These are phyloP conservation scores for Tillandsia leiboldiana DNA, from an alignment of 176 grass and related monocot species.

Conservation along the genomic window DNA sequence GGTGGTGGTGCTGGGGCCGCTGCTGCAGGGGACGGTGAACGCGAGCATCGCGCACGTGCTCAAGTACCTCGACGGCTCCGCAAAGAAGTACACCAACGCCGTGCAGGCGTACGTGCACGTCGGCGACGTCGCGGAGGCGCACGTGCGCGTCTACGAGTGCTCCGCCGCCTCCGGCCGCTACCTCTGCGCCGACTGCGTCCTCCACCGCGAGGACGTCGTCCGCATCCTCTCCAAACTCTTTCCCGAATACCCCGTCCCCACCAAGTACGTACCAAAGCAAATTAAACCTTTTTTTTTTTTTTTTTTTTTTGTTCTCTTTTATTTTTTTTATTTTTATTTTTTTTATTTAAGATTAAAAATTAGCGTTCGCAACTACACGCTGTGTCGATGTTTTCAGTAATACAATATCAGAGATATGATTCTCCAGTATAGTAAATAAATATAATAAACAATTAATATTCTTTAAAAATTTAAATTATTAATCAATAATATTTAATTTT, in stretches of 20 bases:
- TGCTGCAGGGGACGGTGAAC: conserved; percentile 61
- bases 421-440: too few species aligned
- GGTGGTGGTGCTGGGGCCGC: conserved; percentile 61
- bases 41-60: conserved; percentile 65
- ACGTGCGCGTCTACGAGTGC: conserved; percentile 57
- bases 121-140: conserved; percentile 55
- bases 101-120: conserved; percentile 88
- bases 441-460: too few species aligned
- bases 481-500: too few species aligned
- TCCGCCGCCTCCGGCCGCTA: conserved; percentile 40
- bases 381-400: too few species aligned
- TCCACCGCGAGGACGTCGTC: conserved; percentile 70
- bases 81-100: conserved; percentile 52
- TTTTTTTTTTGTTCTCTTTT: too few species aligned
- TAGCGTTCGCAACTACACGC: too few species aligned
- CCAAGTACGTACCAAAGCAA: conserved; percentile 24
- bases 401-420: too few species aligned
- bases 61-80: conserved; percentile 69
- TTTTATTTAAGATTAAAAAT: too few species aligned
- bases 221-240: conserved; percentile 45
- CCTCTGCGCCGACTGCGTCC: conserved; percentile 51
- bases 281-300: too few species aligned
- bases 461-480: too few species aligned
- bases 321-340: too few species aligned
- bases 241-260: conserved; percentile 50